phyloP scores from a whole-genome alignment of 2,329 filamentous ascomycete genomes.

The Stagonosporopsis chrysanthemi region DNA sequence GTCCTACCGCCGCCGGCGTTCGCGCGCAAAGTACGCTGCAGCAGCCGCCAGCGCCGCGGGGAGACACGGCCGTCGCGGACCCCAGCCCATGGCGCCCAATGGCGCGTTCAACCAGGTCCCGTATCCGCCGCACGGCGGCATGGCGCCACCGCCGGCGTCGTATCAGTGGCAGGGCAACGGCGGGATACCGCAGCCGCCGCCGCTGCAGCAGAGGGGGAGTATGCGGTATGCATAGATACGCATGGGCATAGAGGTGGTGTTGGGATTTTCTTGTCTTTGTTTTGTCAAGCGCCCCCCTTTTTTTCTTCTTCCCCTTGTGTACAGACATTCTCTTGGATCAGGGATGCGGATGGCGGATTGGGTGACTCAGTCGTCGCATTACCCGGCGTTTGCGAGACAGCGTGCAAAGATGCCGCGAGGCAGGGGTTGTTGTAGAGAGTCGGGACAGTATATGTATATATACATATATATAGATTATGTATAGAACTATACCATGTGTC shows the following conservation, averaged over 20 bases:
- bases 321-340: too few relatives aligned
- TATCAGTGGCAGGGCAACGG: constrained; percentile 12
- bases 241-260: background rate
- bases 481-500: too few relatives aligned
- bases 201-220: constrained; percentile 21
- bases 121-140: background rate
- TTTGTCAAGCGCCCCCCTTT: background rate
- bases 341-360: too few relatives aligned
- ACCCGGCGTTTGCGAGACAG: too few relatives aligned
- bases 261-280: background rate
- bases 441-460: too few relatives aligned
- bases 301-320: too few relatives aligned
- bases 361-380: too few relatives aligned
- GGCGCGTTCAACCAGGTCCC: background rate
- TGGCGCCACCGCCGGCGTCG: background rate
- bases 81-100: background rate
- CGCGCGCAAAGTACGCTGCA: constrained; percentile 29
- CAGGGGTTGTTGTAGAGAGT: too few relatives aligned
- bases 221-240: constrained; percentile 26
- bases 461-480: too few relatives aligned
- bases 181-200: constrained; percentile 21
- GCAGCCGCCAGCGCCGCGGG: constrained; percentile 9
- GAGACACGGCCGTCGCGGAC: background rate
- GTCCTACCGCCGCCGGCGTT: constrained; percentile 52
- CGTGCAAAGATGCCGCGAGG: too few relatives aligned